Evolutionary conservation across 148 eudicot species (phyloP).

Genomic region (Talinum fruticosum): DNA sequence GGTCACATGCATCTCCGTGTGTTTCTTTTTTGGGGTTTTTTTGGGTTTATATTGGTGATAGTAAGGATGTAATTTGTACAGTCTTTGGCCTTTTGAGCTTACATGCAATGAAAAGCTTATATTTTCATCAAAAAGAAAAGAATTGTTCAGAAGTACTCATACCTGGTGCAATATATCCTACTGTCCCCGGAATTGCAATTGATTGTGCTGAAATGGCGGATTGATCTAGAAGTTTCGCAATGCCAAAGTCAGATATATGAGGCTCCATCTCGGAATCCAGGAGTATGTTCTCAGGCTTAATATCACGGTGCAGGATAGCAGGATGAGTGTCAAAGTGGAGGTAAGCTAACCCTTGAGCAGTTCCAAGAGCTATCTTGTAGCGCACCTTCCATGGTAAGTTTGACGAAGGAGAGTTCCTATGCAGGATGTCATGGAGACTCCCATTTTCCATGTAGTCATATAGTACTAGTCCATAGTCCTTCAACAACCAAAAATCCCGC

Average conservation of each 20-base stretch:
- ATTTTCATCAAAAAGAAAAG: too few relatives aligned
- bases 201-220: constrained; percentile 39
- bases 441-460: constrained; percentile 72
- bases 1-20: too few relatives aligned
- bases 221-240: constrained; percentile 70
- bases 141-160: constrained; percentile 11
- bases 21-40: too few relatives aligned
- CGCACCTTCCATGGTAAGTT: constrained; percentile 55
- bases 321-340: constrained; percentile 82
- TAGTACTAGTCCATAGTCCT: constrained; percentile 61
- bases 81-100: too few relatives aligned
- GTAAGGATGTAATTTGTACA: too few relatives aligned
- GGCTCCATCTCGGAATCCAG: constrained; percentile 79
- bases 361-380: constrained; percentile 69
- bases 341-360: constrained; percentile 72
- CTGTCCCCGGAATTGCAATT: constrained; percentile 52
- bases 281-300: constrained; percentile 73
- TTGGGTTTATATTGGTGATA: too few relatives aligned
- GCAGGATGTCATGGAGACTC: constrained; percentile 70
- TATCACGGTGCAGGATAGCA: constrained; percentile 70
- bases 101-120: too few relatives aligned
- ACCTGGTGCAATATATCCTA: constrained; percentile 97
- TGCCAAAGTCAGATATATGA: constrained; percentile 90
- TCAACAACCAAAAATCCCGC: constrained; percentile 57
- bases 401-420: constrained; percentile 31